Evolutionary conservation across 1,284 basidiomycete species (phyloP).

Genomic region (Tylopilus orsonianus): DNA sequence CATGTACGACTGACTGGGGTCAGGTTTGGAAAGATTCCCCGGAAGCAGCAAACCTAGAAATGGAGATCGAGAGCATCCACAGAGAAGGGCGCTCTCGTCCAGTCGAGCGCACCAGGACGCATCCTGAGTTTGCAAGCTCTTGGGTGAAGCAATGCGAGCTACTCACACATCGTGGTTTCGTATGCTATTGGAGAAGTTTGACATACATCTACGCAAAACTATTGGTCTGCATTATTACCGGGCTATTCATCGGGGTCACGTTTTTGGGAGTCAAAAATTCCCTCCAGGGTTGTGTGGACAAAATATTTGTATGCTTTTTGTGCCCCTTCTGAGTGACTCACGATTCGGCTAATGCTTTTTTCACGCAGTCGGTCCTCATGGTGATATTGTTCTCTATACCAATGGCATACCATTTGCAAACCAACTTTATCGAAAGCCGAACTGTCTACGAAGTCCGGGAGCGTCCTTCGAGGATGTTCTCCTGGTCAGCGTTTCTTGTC

Average conservation of each 20-base stretch:
- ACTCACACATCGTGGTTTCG: conserved; percentile 39
- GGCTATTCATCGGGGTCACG: conserved; percentile 67
- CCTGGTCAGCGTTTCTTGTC: conserved; percentile 74
- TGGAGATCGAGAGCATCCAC: conserved; percentile 42
- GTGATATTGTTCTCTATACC: conserved; percentile 29
- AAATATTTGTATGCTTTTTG: conserved; percentile 47
- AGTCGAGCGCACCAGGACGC: conserved; percentile 32
- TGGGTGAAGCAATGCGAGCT: conserved; percentile 51
- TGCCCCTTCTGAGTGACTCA: not conserved
- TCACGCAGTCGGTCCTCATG: conserved; percentile 27
- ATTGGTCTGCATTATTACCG: conserved; percentile 51
- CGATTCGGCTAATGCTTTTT: not conserved
- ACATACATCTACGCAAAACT: conserved; percentile 80
- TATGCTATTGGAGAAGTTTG: conserved; percentile 55
- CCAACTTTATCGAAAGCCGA: conserved; percentile 34
- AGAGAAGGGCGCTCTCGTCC: conserved; percentile 37
- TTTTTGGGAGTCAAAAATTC: conserved; percentile 71
- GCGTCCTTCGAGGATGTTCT: conserved; percentile 76
- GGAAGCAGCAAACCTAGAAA: conserved; percentile 35
- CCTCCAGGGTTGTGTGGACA: conserved; percentile 78
- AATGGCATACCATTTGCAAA: conserved; percentile 33
- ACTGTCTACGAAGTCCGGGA: conserved; percentile 74
- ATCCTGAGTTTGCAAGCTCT: conserved; percentile 52
- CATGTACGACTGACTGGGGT: conserved; percentile 47
- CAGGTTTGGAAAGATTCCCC: conserved; percentile 43